These are phyloP conservation scores for Solanum stenotomum DNA, from an alignment of 257 asterid species.

Conservation along the genomic window DNA sequence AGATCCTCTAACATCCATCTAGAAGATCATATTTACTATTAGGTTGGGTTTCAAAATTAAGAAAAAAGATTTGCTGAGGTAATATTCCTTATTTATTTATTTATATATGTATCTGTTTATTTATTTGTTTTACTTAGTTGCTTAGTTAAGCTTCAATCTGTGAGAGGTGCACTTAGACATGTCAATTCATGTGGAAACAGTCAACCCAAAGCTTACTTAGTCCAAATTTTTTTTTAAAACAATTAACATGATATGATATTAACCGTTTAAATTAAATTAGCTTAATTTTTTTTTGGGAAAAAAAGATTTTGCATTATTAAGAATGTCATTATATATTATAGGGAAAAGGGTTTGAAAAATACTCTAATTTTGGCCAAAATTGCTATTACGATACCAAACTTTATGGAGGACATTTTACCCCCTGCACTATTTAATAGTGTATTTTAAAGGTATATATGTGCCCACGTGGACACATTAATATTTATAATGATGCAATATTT, in stretches of 20 bases:
- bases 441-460: too few relatives aligned
- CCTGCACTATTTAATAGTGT: too few relatives aligned
- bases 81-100: not conserved
- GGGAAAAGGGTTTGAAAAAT: too few relatives aligned
- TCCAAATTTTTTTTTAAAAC: not conserved
- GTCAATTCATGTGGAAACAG: not conserved
- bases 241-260: not conserved
- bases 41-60: not conserved
- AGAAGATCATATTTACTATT: not conserved
- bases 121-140: not conserved
- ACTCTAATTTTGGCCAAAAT: too few relatives aligned
- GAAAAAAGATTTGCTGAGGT: not conserved
- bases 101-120: not conserved
- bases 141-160: not conserved
- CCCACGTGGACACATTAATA: too few relatives aligned
- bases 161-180: not conserved
- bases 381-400: accelerated
- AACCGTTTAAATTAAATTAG: too few relatives aligned
- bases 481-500: too few relatives aligned
- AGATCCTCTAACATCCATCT: not conserved
- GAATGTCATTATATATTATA: not conserved
- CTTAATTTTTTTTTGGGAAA: too few relatives aligned
- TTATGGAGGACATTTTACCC: too few relatives aligned
- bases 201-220: not conserved
- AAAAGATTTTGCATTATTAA: not conserved